Conservation (phyloP, 345 rosid genomes). For the Sonneratia caseolaris region DNA sequence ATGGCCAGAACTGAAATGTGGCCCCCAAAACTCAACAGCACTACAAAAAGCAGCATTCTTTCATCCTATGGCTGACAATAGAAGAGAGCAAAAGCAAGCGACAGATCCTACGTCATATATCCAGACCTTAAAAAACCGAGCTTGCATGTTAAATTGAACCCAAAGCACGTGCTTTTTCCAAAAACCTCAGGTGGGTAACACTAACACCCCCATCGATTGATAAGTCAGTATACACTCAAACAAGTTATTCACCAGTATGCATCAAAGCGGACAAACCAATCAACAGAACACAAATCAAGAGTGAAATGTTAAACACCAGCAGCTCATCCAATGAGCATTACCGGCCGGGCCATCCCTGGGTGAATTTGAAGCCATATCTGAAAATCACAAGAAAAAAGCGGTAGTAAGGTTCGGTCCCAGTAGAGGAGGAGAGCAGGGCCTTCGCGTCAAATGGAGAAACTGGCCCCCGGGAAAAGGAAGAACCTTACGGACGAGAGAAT, state of each 20-base stretch:
- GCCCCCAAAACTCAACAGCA: not conserved
- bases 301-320: not conserved
- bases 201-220: not conserved
- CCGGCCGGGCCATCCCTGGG: constrained; percentile 54
- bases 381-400: not conserved
- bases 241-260: not conserved
- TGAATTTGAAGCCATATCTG: constrained; percentile 52
- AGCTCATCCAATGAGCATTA: constrained; percentile 8
- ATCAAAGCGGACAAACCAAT: not conserved
- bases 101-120: not conserved
- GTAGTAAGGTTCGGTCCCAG: not conserved
- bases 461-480: not conserved
- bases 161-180: not conserved
- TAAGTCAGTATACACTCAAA: not conserved
- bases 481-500: not conserved
- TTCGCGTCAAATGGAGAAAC: not conserved
- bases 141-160: not conserved
- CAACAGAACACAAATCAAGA: not conserved
- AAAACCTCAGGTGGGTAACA: not conserved
- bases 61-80: not conserved
- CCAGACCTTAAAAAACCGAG: not conserved
- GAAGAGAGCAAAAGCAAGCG: not conserved
- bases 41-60: not conserved
- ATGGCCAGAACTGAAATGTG: not conserved
- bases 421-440: not conserved